phyloP scores from a whole-genome alignment of 176 grass and related monocot genomes.

The Themeda triandra region DNA sequence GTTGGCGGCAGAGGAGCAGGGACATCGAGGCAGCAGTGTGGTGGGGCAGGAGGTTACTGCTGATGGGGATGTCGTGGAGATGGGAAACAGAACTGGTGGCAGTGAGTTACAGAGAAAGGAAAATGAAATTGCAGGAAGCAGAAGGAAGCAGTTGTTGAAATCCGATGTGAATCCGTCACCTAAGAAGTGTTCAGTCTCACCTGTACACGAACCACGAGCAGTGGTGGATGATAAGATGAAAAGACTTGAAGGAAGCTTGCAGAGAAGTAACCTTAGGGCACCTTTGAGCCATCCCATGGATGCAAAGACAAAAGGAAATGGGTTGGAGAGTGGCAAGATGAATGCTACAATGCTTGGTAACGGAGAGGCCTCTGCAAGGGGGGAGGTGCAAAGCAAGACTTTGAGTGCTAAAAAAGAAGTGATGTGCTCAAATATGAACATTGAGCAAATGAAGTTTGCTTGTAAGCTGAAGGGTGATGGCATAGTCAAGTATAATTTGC shows the following conservation, averaged over 20 bases:
- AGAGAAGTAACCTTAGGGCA: not conserved
- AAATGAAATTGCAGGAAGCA: not conserved
- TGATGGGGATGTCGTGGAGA: not conserved
- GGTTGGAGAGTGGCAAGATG: not conserved
- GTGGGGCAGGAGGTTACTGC: not conserved
- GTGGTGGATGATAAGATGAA: not conserved
- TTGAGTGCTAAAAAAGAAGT: not conserved
- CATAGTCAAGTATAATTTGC: not conserved
- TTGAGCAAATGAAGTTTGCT: not conserved
- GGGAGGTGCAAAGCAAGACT: not conserved
- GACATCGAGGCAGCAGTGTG: not conserved
- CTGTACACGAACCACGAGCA: constrained; percentile 24
- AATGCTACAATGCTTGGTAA: constrained; percentile 1
- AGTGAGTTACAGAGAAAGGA: constrained; percentile 14
- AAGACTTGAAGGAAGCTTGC: constrained; percentile 24
- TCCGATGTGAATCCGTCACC: constrained; percentile 45
- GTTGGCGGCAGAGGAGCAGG: not conserved
- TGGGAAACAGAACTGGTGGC: not conserved
- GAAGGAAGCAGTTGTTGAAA: constrained; percentile 39
- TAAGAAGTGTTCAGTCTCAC: constrained; percentile 44
- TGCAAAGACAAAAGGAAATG: constrained; percentile 26
- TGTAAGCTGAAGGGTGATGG: constrained; percentile 5
- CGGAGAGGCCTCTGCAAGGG: not conserved
- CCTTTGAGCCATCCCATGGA: not conserved
- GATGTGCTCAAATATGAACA: not conserved